A percentile compares a stretch with the other conserved stretches of the same genome.
Evolutionary conservation across 176 grass and related monocot genomes (phyloP).

Genomic region (Echinochloa phyllopogon): DNA sequence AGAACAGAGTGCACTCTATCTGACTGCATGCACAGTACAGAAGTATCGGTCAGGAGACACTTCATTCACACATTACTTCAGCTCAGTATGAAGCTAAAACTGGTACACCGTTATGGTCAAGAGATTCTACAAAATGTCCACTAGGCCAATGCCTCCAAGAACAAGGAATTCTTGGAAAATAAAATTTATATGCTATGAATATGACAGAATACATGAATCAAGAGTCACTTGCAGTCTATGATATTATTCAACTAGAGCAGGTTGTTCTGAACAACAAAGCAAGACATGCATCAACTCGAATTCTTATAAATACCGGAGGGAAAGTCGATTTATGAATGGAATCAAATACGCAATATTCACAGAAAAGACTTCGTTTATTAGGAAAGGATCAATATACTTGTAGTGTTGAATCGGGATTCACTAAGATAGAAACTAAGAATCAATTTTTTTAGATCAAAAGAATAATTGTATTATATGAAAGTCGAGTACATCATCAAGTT

Average conservation of each 20-base stretch:
- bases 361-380: too few relatives aligned
- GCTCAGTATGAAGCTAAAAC: neutral
- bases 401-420: too few relatives aligned
- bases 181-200: too few relatives aligned
- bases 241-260: neutral
- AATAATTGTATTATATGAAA: too few relatives aligned
- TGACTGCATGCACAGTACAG: conserved; percentile 48
- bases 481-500: too few relatives aligned
- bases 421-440: too few relatives aligned
- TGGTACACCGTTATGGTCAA: neutral
- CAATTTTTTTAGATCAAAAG: too few relatives aligned
- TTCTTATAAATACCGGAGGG: too few relatives aligned
- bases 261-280: conserved; percentile 39
- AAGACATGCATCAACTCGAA: neutral
- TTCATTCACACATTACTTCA: neutral
- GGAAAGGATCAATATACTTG: too few relatives aligned
- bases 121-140: neutral
- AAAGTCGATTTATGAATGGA: too few relatives aligned
- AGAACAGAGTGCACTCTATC: conserved; percentile 58
- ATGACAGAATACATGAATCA: neutral
- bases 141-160: neutral
- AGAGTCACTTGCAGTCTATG: conserved; percentile 6
- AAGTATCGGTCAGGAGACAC: neutral
- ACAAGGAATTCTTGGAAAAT: conserved; percentile 19
- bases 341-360: too few relatives aligned